Base-by-base conservation (phyloP, 2,329 filamentous ascomycete genomes). In the Dothideomycetes sp. region DNA sequence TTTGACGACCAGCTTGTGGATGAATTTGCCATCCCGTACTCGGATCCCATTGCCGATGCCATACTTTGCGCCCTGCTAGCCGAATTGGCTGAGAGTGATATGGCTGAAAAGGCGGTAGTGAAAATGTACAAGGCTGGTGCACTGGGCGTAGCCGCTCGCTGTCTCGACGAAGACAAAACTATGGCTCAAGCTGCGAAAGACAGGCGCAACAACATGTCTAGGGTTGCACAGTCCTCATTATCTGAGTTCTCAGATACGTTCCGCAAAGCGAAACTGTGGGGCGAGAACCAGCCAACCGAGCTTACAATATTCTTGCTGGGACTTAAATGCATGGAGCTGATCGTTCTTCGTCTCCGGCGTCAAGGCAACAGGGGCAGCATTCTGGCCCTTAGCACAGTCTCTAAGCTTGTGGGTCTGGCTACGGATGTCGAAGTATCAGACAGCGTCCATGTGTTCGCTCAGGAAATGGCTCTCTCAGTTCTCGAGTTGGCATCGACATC, bases 1-100 rank as follows among this genome's bases (percentile, higher is more conserved):
- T 75, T 82, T 41, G 82, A 85, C 45, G 72, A 77, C 39, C 73
- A 73, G 19, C 66, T 95, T 12, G 73, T 86, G 38, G 68, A 73
- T 33, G 72, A 74, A 31, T 65, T 83, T 8, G 69, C 67, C 1
- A 65, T 46, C 36, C 48, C 19, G 19, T 19, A 37, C 29, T 58
- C 49, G 42, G 71, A 64, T 43, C 48, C 50, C 32, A 64, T 62
- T 41, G 71, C 60, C 37, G 77, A 77, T 5, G 82, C 81, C 51
- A 63, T 77, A 2, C 67, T 86, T 11, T 60, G 74, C n/a, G 72
- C 75, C 1, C 70, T 76, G n/a, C 63, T 84, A 4, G 63, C 77
- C 4, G 71, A 74, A 3, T 69, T 89, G 19, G 14, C 36, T 17
- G 18, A 31, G 10, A 19, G 30, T 7, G 73, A 72, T n/a, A 67